Conservation (phyloP, 2,329 filamentous ascomycete species). For the Curvularia lunata region DNA sequence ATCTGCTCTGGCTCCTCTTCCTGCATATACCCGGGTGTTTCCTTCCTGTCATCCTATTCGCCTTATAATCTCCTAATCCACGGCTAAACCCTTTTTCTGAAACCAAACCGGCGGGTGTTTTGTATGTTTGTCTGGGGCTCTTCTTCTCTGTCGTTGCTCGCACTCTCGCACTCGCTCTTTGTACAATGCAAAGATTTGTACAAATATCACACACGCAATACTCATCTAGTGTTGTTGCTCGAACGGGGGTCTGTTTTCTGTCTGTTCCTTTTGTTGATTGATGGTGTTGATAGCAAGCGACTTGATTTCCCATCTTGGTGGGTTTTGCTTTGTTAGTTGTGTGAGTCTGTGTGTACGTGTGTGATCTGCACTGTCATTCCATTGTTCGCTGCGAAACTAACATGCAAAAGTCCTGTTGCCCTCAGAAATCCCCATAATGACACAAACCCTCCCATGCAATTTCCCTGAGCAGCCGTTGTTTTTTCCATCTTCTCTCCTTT, state of each 20-base stretch:
- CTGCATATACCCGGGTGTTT: constrained; percentile 50
- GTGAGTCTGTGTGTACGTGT: not conserved
- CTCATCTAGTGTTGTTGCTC: not conserved
- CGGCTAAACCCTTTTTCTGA: not conserved
- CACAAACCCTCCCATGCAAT: not conserved
- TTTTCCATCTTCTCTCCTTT: not conserved
- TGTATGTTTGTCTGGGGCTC: not conserved
- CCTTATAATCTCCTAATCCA: constrained; percentile 13
- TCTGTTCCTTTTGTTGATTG: not conserved
- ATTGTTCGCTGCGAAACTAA: not conserved
- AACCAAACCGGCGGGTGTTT: not conserved
- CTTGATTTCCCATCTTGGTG: not conserved
- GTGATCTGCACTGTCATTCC: not conserved
- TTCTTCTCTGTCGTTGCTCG: not conserved
- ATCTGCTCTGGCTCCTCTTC: constrained; percentile 26
- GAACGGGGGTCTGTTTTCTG: not conserved
- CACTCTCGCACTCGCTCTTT: not conserved
- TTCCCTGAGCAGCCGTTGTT: not conserved
- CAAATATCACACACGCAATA: not conserved
- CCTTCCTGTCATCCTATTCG: constrained; percentile 11
- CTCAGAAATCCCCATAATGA: not conserved
- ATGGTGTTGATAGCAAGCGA: not conserved
- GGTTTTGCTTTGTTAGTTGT: not conserved
- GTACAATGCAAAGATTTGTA: not conserved
- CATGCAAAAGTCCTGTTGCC: not conserved